These are phyloP conservation scores for Phoma sp. DNA, from an alignment of 2,329 filamentous ascomycete species.

Conservation along the genomic window DNA sequence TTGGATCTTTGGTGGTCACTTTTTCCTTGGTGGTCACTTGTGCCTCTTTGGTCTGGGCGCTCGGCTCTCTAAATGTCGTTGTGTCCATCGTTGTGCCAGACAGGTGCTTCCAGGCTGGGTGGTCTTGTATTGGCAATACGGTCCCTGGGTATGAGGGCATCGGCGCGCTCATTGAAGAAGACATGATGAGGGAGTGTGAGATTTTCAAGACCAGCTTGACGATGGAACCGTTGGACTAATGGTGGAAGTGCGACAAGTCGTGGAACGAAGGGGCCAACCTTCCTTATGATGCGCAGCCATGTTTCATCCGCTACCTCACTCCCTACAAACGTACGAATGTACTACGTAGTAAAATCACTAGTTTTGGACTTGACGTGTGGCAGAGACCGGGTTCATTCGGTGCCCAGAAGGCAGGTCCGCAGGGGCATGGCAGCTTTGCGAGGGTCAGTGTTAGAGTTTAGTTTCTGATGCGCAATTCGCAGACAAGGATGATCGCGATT, in stretches of 20 bases:
- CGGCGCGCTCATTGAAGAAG: constrained; percentile 10
- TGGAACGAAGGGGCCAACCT: constrained; percentile 7
- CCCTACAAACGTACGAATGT: constrained; percentile 2
- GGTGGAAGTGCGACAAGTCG: constrained; percentile 4
- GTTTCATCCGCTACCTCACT: constrained; percentile 13
- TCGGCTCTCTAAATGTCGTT: constrained; percentile 4
- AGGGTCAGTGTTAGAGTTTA: background rate
- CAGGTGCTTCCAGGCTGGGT: constrained; percentile 15
- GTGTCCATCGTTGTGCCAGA: constrained; percentile 11
- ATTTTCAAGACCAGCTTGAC: constrained; percentile 8
- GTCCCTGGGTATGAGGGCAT: constrained; percentile 14
- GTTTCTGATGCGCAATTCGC: constrained; percentile 8
- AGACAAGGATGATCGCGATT: constrained; percentile 9
- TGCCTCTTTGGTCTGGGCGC: constrained; percentile 3
- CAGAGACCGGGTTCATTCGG: constrained; percentile 16
- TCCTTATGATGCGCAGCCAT: constrained; percentile 11
- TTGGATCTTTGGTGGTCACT: background rate
- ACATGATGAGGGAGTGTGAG: background rate
- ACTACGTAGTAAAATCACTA: constrained; percentile 14
- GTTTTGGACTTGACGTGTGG: constrained; percentile 6
- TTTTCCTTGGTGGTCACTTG: no score
- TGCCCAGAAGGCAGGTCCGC: constrained; percentile 1
- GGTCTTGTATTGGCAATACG: constrained; percentile 5
- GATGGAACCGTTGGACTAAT: constrained; percentile 1
- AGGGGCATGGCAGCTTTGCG: constrained; percentile 8